Conservation (phyloP, 164 flowering plant species). For the Magnolia sinica region DNA sequence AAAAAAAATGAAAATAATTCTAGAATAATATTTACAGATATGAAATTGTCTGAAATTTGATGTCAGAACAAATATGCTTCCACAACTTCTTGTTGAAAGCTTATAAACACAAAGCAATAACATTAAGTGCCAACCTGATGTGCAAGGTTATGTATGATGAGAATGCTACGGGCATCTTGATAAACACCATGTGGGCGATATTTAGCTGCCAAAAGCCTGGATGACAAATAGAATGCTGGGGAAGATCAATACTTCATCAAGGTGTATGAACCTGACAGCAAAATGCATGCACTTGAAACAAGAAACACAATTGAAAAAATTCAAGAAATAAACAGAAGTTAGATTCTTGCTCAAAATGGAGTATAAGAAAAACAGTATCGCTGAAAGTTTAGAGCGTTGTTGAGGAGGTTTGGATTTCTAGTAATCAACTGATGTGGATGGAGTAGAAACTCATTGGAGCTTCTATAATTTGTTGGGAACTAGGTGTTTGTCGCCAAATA, state of each 20-base stretch:
- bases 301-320: neutral
- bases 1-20: neutral
- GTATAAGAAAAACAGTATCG: neutral
- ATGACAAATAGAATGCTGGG: neutral
- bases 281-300: neutral
- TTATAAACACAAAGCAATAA: neutral
- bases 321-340: neutral
- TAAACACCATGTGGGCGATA: conserved; percentile 89
- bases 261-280: neutral
- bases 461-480: neutral
- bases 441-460: neutral
- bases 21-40: neutral
- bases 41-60: neutral
- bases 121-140: conserved; percentile 47
- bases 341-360: neutral
- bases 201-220: conserved; percentile 84
- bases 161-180: conserved; percentile 74
- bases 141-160: conserved; percentile 91
- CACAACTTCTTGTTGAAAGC: neutral
- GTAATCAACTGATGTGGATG: neutral
- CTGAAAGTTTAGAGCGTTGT: neutral
- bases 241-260: neutral
- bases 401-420: neutral
- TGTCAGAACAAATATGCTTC: neutral
- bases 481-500: neutral